Conservation (phyloP, 2,329 filamentous ascomycete genomes). For the Rachicladosporium sp. region DNA sequence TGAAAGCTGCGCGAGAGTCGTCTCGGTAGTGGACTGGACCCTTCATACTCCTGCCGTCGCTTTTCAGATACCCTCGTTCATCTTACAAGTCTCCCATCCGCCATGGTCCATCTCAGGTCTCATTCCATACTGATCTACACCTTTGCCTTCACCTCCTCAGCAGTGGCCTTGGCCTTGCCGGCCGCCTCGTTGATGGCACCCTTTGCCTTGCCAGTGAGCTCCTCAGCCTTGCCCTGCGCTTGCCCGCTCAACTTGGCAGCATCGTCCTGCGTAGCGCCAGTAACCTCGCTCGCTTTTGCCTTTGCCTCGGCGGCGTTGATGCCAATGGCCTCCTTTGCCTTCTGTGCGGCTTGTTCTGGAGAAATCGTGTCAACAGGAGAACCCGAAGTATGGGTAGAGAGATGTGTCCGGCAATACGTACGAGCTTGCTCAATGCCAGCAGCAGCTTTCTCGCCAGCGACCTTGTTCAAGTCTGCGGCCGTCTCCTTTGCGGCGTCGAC, state of each 20-base stretch:
- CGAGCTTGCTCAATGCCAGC: neutral
- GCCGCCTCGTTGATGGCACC: slow-evolving; percentile 31
- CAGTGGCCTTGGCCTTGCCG: slow-evolving; percentile 22
- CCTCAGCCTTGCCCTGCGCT: slow-evolving; percentile 30
- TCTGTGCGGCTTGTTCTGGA: slow-evolving; percentile 42
- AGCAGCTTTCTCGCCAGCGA: neutral
- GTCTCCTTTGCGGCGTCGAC: slow-evolving; percentile 44
- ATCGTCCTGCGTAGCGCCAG: slow-evolving; percentile 27
- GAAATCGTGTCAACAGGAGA: too few species aligned
- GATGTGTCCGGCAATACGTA: too few species aligned
- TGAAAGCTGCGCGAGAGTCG: too few species aligned
- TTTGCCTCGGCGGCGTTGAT: slow-evolving; percentile 24
- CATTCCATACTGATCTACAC: too few species aligned
- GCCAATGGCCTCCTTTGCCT: slow-evolving; percentile 28
- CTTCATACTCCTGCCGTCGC: too few species aligned
- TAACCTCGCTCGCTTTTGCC: slow-evolving; percentile 28
- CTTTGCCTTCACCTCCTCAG: too few species aligned
- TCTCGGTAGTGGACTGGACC: too few species aligned
- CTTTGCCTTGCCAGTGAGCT: slow-evolving; percentile 33
- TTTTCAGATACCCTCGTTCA: too few species aligned
- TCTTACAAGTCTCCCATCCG: too few species aligned
- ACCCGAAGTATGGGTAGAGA: too few species aligned
- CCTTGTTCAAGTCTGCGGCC: neutral
- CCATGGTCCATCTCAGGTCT: slow-evolving; percentile 18
- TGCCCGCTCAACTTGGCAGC: slow-evolving; percentile 27